These are phyloP conservation scores for Eucalyptus marginata DNA, from an alignment of 345 rosid species.

Conservation along the genomic window DNA sequence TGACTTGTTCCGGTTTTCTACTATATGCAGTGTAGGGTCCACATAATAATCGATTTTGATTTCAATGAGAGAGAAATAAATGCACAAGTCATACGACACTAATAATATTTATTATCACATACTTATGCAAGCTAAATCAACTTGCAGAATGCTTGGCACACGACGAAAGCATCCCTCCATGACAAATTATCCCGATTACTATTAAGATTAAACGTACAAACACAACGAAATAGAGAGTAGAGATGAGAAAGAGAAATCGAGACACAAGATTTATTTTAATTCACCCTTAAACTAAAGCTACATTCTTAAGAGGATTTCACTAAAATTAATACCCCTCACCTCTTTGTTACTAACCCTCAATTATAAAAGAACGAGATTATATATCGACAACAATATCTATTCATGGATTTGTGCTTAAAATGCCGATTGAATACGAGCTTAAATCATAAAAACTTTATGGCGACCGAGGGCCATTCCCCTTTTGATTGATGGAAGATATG, in stretches of 20 bases:
- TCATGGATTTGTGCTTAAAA: fast-evolving
- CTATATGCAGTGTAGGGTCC: not conserved
- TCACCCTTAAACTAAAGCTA: not conserved
- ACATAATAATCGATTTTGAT: not conserved
- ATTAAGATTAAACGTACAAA: too few relatives aligned
- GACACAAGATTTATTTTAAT: fast-evolving
- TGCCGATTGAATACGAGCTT: fast-evolving
- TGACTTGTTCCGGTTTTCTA: not conserved
- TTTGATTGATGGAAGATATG: not conserved
- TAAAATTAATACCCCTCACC: not conserved
- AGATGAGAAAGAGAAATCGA: too few relatives aligned
- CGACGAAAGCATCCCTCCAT: not conserved
- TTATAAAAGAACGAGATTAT: too few relatives aligned
- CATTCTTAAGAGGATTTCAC: fast-evolving
- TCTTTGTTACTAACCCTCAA: not conserved
- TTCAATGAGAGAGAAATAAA: not conserved
- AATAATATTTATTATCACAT: not conserved
- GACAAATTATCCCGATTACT: fast-evolving
- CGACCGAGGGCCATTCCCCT: fast-evolving
- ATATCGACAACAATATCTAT: fast-evolving
- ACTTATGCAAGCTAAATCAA: not conserved
- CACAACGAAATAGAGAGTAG: too few relatives aligned
- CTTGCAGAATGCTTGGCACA: not conserved
- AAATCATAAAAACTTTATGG: too few relatives aligned
- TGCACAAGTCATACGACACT: fast-evolving